These are phyloP conservation scores for Pyrus betulifolia DNA, from an alignment of 306 rosid species.

Conservation along the genomic window DNA sequence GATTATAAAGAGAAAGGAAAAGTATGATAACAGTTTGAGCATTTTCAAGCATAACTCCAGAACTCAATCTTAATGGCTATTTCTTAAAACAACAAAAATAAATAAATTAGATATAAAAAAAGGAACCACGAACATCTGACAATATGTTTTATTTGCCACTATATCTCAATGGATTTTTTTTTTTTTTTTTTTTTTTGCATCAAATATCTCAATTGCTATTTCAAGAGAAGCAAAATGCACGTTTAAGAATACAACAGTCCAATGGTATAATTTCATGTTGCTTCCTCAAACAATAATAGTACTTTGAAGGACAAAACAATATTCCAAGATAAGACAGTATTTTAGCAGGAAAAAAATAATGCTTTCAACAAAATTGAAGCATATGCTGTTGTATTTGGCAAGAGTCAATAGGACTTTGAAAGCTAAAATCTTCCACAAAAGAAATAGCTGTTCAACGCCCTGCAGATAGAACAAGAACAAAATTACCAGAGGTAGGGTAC, in stretches of 20 bases:
- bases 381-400: not conserved
- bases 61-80: not conserved
- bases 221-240: not conserved
- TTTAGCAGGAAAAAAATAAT: not conserved
- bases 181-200: too few relatives aligned
- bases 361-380: not conserved
- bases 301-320: not conserved
- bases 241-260: not conserved
- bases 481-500: not conserved
- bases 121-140: not conserved
- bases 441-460: not conserved
- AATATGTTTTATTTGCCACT: not conserved
- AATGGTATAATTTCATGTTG: not conserved
- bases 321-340: not conserved
- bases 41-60: not conserved
- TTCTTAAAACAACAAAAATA: not conserved
- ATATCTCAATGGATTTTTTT: too few relatives aligned
- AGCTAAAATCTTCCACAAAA: not conserved
- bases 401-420: not conserved
- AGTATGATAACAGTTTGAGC: not conserved
- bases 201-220: not conserved
- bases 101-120: too few relatives aligned
- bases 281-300: not conserved
- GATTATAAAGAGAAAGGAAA: not conserved
- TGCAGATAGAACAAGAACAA: not conserved